These are phyloP conservation scores for Chamaecrista fasciculata DNA, from an alignment of 306 rosid species.

Conservation along the genomic window DNA sequence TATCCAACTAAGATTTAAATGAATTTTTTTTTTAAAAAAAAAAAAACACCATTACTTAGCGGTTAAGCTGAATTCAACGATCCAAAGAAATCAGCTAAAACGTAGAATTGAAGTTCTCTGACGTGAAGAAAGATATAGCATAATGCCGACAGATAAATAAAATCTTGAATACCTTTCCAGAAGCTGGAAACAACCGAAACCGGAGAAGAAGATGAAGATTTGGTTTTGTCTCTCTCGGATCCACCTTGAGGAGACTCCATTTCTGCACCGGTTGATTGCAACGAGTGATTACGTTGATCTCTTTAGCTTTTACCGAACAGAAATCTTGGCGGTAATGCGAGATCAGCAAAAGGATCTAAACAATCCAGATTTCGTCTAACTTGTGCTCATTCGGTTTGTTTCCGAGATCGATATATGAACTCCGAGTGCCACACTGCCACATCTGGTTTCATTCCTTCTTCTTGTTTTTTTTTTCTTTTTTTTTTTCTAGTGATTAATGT, in stretches of 20 bases:
- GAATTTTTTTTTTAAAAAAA: background rate
- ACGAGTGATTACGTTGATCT: conserved; percentile 1
- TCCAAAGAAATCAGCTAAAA: conserved; percentile 1
- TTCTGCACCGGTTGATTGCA: background rate
- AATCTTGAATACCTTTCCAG: conserved; percentile 73
- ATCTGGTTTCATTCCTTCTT: background rate
- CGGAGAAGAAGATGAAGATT: conserved; percentile 61
- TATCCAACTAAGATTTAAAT: background rate
- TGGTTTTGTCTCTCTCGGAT: conserved; percentile 73
- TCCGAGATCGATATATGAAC: too few species aligned
- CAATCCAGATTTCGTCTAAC: conserved; percentile 1
- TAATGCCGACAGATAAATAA: background rate
- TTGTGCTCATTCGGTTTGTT: background rate
- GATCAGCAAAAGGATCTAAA: conserved; percentile 36
- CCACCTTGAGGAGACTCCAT: conserved; percentile 76
- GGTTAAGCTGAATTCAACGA: background rate
- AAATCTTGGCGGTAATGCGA: conserved; percentile 20
- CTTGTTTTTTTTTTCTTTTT: background rate
- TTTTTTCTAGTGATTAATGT: too few species aligned
- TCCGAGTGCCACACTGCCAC: background rate
- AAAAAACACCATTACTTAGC: background rate
- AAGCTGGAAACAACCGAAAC: conserved; percentile 64
- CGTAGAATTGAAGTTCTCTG: conserved; percentile 7
- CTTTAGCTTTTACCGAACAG: conserved; percentile 2
- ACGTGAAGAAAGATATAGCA: background rate